phyloP scores from a whole-genome alignment of 2,329 filamentous ascomycete genomes.

The Penicillium paneum region DNA sequence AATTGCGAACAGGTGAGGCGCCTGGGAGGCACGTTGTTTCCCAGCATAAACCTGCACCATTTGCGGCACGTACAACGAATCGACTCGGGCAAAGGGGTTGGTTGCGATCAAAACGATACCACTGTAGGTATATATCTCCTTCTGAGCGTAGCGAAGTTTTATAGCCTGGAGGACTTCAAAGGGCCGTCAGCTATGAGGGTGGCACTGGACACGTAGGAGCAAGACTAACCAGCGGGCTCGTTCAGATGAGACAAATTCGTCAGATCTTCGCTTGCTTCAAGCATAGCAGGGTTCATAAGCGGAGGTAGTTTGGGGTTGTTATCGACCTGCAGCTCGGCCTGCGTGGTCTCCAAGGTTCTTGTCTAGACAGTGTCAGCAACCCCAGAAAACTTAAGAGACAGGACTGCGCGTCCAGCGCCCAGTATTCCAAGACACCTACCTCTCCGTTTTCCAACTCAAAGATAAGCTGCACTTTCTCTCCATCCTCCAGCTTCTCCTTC shows the following conservation, averaged over 20 bases:
- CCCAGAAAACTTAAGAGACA: not conserved
- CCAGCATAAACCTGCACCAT: slow-evolving; percentile 99
- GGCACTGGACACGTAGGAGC: slow-evolving; percentile 1
- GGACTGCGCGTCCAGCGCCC: not conserved
- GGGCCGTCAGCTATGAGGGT: slow-evolving; percentile 20
- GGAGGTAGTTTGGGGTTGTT: slow-evolving; percentile 79
- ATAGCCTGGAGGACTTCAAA: slow-evolving; percentile 87
- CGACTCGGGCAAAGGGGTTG: slow-evolving; percentile 94
- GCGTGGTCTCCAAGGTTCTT: slow-evolving; percentile 74
- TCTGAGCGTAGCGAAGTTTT: slow-evolving; percentile 92
- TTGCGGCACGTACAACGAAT: slow-evolving; percentile 95
- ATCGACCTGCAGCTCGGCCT: slow-evolving; percentile 71
- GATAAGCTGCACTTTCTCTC: slow-evolving; percentile 79
- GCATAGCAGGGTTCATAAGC: slow-evolving; percentile 95
- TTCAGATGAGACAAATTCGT: slow-evolving; percentile 97
- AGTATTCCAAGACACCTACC: slow-evolving; percentile 50
- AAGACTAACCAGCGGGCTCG: slow-evolving; percentile 80
- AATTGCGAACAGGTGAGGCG: slow-evolving; percentile 96
- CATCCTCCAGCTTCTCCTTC: slow-evolving; percentile 75
- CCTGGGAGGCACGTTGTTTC: slow-evolving; percentile 92
- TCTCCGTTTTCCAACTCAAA: slow-evolving; percentile 92
- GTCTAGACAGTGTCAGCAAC: slow-evolving; percentile 51
- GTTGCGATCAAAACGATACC: slow-evolving; percentile 98
- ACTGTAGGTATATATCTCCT: slow-evolving; percentile 99
- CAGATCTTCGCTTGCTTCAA: slow-evolving; percentile 96